phyloP scores from a whole-genome alignment of 192 early-diverging fungal species.

The Umbelopsis sp. region DNA sequence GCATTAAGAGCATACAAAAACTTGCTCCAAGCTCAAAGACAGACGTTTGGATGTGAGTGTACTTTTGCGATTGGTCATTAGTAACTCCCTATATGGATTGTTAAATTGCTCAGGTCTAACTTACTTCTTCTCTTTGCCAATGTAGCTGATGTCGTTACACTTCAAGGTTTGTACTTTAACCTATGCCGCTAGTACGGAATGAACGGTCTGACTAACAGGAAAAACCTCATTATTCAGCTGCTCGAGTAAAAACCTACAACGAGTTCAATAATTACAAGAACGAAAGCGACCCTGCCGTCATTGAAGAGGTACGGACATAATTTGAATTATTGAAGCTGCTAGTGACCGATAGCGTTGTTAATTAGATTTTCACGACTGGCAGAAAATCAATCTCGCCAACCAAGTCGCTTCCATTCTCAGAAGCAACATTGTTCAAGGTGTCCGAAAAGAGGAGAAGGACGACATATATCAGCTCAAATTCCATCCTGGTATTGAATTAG shows the following conservation, averaged over 20 bases:
- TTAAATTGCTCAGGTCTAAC: neutral
- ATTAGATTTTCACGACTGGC: neutral
- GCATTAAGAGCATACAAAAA: conserved; percentile 30
- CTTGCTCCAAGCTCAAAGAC: conserved; percentile 32
- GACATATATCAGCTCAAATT: conserved; percentile 1
- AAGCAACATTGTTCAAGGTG: conserved; percentile 34
- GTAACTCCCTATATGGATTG: neutral
- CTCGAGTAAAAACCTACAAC: conserved; percentile 30
- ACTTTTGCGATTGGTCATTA: neutral
- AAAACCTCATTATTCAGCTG: conserved; percentile 16
- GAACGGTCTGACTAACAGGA: neutral
- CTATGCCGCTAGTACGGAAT: neutral
- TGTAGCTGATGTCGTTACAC: conserved; percentile 24
- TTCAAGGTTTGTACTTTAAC: conserved; percentile 23
- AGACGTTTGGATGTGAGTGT: conserved; percentile 32
- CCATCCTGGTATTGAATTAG: conserved; percentile 27
- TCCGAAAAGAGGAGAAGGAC: conserved; percentile 21
- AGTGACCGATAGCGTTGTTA: neutral
- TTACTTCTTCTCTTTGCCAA: neutral
- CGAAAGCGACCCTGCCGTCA: conserved; percentile 31
- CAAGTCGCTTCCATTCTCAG: conserved; percentile 32
- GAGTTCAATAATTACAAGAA: conserved; percentile 34
- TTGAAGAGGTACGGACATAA: conserved; percentile 29
- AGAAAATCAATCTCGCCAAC: conserved; percentile 36
- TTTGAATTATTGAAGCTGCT: too few relatives aligned